phyloP scores from a whole-genome alignment of 768 basidiomycete genomes.

The Serendipita indica region DNA sequence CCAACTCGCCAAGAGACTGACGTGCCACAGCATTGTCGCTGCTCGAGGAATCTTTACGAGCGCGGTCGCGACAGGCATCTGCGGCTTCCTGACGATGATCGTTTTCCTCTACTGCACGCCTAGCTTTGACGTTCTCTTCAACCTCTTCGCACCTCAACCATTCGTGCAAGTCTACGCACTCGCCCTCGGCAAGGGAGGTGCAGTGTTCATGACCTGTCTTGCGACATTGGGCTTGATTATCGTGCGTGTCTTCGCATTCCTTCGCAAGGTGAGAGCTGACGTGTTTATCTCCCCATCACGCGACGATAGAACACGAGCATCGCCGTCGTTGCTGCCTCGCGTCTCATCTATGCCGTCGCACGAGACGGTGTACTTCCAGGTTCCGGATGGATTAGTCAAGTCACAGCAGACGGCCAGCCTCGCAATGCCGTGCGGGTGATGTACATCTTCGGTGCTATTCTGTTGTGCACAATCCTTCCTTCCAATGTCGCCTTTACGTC shows the following conservation, averaged over 20 bases:
- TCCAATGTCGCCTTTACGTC: constrained; percentile 88
- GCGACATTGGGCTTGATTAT: constrained; percentile 75
- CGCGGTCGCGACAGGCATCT: constrained; percentile 57
- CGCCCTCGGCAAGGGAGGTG: constrained; percentile 63
- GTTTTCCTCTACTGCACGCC: constrained; percentile 78
- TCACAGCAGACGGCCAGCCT: constrained; percentile 59
- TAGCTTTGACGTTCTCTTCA: constrained; percentile 57
- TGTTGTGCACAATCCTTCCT: constrained; percentile 81
- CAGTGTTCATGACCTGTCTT: constrained; percentile 76
- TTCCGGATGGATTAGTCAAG: constrained; percentile 67
- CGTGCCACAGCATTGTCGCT: constrained; percentile 43
- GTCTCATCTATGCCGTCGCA: constrained; percentile 85
- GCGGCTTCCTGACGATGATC: constrained; percentile 68
- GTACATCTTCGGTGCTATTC: constrained; percentile 52
- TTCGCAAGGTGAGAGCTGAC: not conserved
- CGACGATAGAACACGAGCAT: constrained; percentile 74
- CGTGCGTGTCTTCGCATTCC: constrained; percentile 28
- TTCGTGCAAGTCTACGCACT: constrained; percentile 80
- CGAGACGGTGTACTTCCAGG: constrained; percentile 82
- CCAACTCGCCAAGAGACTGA: not conserved
- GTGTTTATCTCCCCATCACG: not conserved
- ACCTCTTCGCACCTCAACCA: constrained; percentile 72
- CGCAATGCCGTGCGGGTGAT: constrained; percentile 79
- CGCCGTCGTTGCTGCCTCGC: constrained; percentile 74
- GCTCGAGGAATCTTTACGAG: constrained; percentile 71